Evolutionary conservation across 768 basidiomycete species (phyloP).

Genomic region (Leccinum incarnatum): DNA sequence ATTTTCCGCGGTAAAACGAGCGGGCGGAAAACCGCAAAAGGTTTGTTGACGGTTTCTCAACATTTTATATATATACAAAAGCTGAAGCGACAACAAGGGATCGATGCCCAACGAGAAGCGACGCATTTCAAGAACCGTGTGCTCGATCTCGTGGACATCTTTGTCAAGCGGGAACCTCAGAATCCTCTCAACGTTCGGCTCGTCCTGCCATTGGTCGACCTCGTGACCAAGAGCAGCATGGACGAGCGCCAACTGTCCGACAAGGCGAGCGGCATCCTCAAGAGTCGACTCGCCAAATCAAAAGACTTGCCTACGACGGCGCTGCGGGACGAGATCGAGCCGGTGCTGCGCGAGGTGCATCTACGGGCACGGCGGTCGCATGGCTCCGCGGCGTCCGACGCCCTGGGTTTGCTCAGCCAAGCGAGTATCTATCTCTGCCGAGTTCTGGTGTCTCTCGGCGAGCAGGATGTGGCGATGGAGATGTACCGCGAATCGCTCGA

Average conservation of each 20-base stretch:
- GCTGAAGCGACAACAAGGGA: constrained; percentile 34
- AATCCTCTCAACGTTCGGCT: constrained; percentile 66
- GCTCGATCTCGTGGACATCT: constrained; percentile 90
- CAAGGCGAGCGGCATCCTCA: constrained; percentile 81
- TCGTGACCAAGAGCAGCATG: constrained; percentile 59
- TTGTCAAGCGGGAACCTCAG: constrained; percentile 72
- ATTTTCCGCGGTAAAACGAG: constrained; percentile 72
- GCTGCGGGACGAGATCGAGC: constrained; percentile 33
- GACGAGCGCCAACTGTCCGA: constrained; percentile 89
- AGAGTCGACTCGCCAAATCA: constrained; percentile 66
- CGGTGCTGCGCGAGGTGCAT: constrained; percentile 64
- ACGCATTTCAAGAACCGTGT: constrained; percentile 96
- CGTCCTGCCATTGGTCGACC: constrained; percentile 73
- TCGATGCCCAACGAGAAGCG: constrained; percentile 80
- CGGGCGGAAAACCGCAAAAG: constrained; percentile 62
- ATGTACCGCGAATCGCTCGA: constrained; percentile 63
- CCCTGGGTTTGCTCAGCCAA: constrained; percentile 61
- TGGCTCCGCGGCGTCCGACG: constrained; percentile 56
- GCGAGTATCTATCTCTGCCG: constrained; percentile 71
- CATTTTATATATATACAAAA: not conserved
- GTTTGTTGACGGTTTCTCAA: constrained; percentile 37
- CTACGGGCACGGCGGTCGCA: constrained; percentile 64
- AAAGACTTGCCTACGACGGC: constrained; percentile 58
- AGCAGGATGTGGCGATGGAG: constrained; percentile 43
- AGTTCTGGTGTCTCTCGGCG: constrained; percentile 39